Conservation (phyloP, 768 basidiomycete genomes). For the Ramaria rubella region DNA sequence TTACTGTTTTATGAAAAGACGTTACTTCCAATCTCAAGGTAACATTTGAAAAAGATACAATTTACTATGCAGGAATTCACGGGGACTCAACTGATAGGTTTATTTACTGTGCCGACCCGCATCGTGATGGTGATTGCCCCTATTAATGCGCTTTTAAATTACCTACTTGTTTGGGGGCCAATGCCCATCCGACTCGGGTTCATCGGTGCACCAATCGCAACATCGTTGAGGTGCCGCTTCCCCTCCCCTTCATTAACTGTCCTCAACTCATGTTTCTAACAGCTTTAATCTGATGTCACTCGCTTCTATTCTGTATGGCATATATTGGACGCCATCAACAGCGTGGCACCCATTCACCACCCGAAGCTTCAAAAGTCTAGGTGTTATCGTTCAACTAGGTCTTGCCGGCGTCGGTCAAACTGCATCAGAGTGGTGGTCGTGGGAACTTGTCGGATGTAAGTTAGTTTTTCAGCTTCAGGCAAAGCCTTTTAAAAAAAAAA, state of each 20-base stretch:
- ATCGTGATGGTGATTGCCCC: conserved; percentile 81
- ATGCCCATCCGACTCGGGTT: conserved; percentile 74
- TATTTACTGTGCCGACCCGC: conserved; percentile 80
- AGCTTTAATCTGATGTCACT: conserved; percentile 76
- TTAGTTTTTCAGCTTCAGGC: conserved; percentile 6
- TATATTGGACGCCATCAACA: conserved; percentile 53
- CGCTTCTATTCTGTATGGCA: conserved; percentile 55
- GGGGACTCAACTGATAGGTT: conserved; percentile 37
- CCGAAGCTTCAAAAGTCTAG: conserved; percentile 60
- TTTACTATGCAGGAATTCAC: conserved; percentile 1
- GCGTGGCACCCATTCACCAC: conserved; percentile 78
- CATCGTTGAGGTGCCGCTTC: conserved; percentile 43
- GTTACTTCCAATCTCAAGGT: conserved; percentile 84
- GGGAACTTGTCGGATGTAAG: conserved; percentile 72
- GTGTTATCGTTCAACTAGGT: conserved; percentile 67
- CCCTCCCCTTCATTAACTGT: not conserved
- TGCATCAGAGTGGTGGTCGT: conserved; percentile 95
- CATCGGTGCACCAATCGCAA: conserved; percentile 87
- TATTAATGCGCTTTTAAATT: conserved; percentile 78
- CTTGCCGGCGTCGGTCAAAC: conserved; percentile 80
- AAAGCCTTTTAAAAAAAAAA: not conserved
- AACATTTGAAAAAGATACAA: conserved; percentile 5
- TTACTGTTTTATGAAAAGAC: conserved; percentile 27
- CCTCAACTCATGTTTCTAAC: not conserved
- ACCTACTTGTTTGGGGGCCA: conserved; percentile 87